Percentiles rank a stretch among this genome's conserved stretches.
These are phyloP conservation scores for Arctostaphylos glauca DNA, from an alignment of 148 eudicot species.

Conservation along the genomic window DNA sequence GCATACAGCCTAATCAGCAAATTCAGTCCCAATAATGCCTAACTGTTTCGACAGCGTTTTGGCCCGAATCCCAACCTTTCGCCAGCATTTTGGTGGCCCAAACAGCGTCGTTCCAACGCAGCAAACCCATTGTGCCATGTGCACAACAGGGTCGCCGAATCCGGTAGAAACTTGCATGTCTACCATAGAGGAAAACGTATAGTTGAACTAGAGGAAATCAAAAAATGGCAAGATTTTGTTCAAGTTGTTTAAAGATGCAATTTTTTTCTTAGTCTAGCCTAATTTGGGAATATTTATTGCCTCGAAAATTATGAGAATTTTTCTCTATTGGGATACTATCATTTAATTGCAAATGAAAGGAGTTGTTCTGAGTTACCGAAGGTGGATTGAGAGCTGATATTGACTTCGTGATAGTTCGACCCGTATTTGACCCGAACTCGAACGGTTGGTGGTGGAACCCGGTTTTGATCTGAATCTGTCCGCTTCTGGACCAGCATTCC, in stretches of 20 bases:
- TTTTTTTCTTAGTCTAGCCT: neutral
- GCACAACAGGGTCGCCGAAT: too few species aligned
- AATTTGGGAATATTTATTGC: neutral
- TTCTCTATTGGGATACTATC: neutral
- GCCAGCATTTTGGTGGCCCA: too few species aligned
- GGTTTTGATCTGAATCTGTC: slow-evolving; percentile 50
- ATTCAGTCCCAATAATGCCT: too few species aligned
- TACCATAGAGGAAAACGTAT: neutral
- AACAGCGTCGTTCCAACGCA: too few species aligned
- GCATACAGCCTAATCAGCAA: too few species aligned
- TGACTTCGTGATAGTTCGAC: slow-evolving; percentile 63
- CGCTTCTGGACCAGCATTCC: slow-evolving; percentile 94
- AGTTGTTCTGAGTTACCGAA: slow-evolving; percentile 53
- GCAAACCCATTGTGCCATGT: too few species aligned
- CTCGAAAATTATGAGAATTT: neutral
- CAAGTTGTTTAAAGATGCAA: neutral
- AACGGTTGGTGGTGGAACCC: slow-evolving; percentile 50
- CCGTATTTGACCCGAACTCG: slow-evolving; percentile 81
- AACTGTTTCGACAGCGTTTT: too few species aligned
- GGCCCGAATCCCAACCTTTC: too few species aligned
- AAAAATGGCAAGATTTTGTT: neutral
- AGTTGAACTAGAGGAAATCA: neutral
- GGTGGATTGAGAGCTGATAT: slow-evolving; percentile 66
- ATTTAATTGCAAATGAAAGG: neutral
- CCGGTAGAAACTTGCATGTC: neutral